Conservation (phyloP, 345 rosid species). For the Arabidopsis arenosa region DNA sequence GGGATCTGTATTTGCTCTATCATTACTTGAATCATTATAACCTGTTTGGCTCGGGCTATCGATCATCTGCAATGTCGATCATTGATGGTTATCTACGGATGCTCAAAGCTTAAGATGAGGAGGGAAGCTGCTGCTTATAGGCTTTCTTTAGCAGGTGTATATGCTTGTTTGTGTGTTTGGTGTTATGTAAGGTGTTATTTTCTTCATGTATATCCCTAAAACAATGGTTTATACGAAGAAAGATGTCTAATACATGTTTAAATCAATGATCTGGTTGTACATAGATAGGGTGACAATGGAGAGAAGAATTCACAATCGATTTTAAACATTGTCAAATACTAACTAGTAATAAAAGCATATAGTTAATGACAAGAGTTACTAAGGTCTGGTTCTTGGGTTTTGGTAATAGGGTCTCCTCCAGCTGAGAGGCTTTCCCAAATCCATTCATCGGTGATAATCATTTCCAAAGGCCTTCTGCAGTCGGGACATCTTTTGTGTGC, state of each 20-base stretch:
- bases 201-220: too few species aligned
- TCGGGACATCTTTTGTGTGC: too few species aligned
- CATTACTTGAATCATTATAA: slow-evolving; percentile 96
- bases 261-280: neutral
- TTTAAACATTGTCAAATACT: neutral
- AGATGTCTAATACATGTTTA: neutral
- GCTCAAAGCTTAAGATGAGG: slow-evolving; percentile 47
- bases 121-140: slow-evolving; percentile 11
- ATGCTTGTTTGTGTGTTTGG: neutral
- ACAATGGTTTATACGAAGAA: neutral
- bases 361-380: too few species aligned
- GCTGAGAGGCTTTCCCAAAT: too few species aligned
- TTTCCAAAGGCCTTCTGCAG: too few species aligned
- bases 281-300: neutral
- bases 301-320: neutral
- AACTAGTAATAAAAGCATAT: too few species aligned
- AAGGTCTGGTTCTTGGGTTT: too few species aligned
- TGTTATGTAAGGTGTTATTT: neutral
- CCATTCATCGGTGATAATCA: too few species aligned
- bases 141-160: neutral
- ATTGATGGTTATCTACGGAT: slow-evolving; percentile 72
- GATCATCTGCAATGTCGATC: slow-evolving; percentile 78
- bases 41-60: slow-evolving; percentile 86
- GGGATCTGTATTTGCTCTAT: slow-evolving; percentile 73
- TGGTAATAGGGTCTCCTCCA: too few species aligned